Evolutionary conservation across 2,329 filamentous ascomycete species (phyloP), one percentile per base, ranked within the genome.

Genomic region (Pseudogymnoascus sp.): DNA sequence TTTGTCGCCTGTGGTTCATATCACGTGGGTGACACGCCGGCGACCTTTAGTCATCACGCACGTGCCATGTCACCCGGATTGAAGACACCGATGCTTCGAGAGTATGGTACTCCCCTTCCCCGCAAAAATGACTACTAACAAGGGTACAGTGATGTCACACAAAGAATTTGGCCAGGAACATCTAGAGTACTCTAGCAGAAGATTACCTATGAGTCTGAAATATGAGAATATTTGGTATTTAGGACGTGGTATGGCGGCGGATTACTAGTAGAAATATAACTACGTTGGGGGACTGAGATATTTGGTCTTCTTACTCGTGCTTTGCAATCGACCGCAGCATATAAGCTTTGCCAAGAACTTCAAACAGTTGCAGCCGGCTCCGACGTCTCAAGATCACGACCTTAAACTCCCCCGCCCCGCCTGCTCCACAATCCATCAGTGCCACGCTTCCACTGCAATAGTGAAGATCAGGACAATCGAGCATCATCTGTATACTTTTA

Each of bases 121-220:
- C 50, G 50, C 28, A 56, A 56, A 56, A 56, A 18, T 14, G 16
- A 28, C 50, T 56, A 34, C 28, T 56, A 4, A 56, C 50, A 18
- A 56, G 50, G 50, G 50, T 56, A 56, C n/a, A 56, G 50, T 56
- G 50, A 56, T 56, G 50, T 56, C 50, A 56, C 50, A 36, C 12
- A 6, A 6, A 28, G 3, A 28, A 34, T 11, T 6, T 28, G 23
- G 16, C 28, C 28, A 34, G 50, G 25, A 21, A 56, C 50, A 34
- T 18, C 3, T 18, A 8, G 28, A 34, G n/a, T 14, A 34, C 25
- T 34, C 28, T 14, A 12, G 2, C 16, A 36, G 46, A 18, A 56
- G 23, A 28, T 16, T 6, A 4, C 4, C 8, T 56, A 36, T 6
- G 16, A 14, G 16, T 36, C 5, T 1, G 2, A 14, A 36, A 18